Percentiles rank a stretch among this genome's conserved stretches.
These are phyloP conservation scores for Saccharomyces hybrid DNA, from an alignment of 1,139 yeast genomes.

Conservation along the genomic window DNA sequence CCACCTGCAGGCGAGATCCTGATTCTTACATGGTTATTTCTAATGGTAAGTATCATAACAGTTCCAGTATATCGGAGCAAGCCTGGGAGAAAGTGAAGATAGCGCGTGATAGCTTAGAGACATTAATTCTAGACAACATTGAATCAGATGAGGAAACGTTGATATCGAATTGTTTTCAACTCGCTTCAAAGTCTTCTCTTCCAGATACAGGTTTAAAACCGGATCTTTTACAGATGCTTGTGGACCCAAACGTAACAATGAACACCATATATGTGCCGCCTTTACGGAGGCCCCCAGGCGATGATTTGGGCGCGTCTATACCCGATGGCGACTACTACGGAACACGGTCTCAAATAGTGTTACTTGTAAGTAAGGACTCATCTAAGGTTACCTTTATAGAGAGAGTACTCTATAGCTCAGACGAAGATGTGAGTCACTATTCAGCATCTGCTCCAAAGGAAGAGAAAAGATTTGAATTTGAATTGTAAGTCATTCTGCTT, in stretches of 20 bases:
- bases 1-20: conserved; percentile 26
- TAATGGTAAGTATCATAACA: conserved; percentile 31
- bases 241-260: conserved; percentile 38
- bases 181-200: conserved; percentile 43
- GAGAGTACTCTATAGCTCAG: conserved; percentile 35
- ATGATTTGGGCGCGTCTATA: conserved; percentile 31
- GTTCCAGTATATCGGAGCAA: conserved; percentile 43
- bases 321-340: conserved; percentile 60
- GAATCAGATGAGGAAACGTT: conserved; percentile 37
- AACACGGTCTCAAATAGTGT: conserved; percentile 81
- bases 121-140: conserved; percentile 31
- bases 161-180: conserved; percentile 44
- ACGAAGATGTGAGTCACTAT: conserved; percentile 20
- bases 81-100: conserved; percentile 68
- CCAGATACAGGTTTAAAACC: background rate
- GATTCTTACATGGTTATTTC: conserved; percentile 23
- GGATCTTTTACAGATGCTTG: conserved; percentile 11
- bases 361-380: conserved; percentile 44
- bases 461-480: conserved; percentile 15
- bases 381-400: conserved; percentile 45
- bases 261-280: conserved; percentile 72
- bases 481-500: conserved; percentile 3
- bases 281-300: conserved; percentile 27
- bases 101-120: conserved; percentile 44
- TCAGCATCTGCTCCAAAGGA: conserved; percentile 17